Base-by-base conservation (phyloP, 768 basidiomycete species). In the Hypsizygus marmoreus region DNA sequence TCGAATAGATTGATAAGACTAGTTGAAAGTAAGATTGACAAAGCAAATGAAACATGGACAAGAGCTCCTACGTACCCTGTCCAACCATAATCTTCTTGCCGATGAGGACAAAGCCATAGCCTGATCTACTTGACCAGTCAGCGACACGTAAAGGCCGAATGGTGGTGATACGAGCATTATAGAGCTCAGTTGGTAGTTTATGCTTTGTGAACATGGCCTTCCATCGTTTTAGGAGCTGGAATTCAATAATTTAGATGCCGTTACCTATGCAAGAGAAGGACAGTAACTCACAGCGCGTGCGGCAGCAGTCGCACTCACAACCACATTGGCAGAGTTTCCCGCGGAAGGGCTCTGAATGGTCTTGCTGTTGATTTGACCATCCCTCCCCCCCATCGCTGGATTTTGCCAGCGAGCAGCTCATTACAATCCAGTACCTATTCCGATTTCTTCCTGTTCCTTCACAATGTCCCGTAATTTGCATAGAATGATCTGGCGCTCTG, bases 301-400 rank as follows among this genome's bases (percentile, higher is more conserved):
- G 3, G 32, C n/a, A 10, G 31, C 19, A 10, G 39, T 32, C 2
- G 55, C 55, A n/a, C 20, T 26, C 1, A 41, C 41, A 11, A 30
- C 55, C 20, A 53, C 53, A 49, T 55, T 56, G 4, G 57, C 53
- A 19, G 50, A 20, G 32, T 54, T 58, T 6, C 52, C 57, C 10
- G 36, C 42, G 3, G 37, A n/a, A 8, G 35, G 32, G 10, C 28
- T 34, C n/a, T n/a, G n/a, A n/a, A 32, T 39, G 19, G 14, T 16
- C 23, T 14, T 29, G 11, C 39, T 47, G 6, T 43, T 38, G 12
- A 48, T 20, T 8, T 53, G 20, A 2, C 54, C 50, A 11, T 38
- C 43, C 11, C 34, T 23, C 1, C 49, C 55, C 2, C 49, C 49
- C 1, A 38, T 37, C 11, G 51, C 57, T 25, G 55, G 32, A 13